Evolutionary conservation across 768 basidiomycete species (phyloP).

Genomic region (Amanita exitialis): DNA sequence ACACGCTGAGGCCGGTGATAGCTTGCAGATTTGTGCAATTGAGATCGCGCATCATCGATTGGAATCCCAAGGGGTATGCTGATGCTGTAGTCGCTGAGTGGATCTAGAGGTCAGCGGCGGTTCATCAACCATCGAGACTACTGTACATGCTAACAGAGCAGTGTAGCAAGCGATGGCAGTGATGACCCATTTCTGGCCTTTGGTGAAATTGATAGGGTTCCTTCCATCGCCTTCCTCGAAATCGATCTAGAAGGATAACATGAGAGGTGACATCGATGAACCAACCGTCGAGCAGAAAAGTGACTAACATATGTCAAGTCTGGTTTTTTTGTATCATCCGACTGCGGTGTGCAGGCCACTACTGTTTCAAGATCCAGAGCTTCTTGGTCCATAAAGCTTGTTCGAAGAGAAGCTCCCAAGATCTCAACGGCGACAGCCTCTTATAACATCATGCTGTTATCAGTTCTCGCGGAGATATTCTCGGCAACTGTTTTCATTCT

Average conservation of each 20-base stretch:
- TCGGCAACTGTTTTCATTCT: too few species aligned
- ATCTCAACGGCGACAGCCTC: too few species aligned
- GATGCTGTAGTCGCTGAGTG: slow-evolving; percentile 36
- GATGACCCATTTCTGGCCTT: slow-evolving; percentile 15
- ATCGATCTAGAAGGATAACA: background rate
- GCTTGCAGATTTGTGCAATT: slow-evolving; percentile 35
- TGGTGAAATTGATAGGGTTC: slow-evolving; percentile 29
- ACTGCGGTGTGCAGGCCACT: too few species aligned
- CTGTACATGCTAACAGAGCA: slow-evolving; percentile 37
- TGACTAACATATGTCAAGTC: too few species aligned
- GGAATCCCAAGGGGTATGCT: slow-evolving; percentile 44
- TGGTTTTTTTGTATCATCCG: too few species aligned
- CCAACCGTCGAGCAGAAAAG: too few species aligned
- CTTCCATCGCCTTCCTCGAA: slow-evolving; percentile 19
- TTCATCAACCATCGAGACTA: background rate
- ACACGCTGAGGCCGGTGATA: slow-evolving; percentile 40
- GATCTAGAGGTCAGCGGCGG: background rate
- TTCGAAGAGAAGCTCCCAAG: too few species aligned
- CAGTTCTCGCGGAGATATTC: too few species aligned
- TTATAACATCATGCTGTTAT: too few species aligned
- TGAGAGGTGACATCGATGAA: too few species aligned
- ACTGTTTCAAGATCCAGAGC: too few species aligned
- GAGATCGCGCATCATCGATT: slow-evolving; percentile 46
- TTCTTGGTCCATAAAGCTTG: too few species aligned
- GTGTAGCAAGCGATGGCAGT: slow-evolving; percentile 35